Conservation (phyloP, 208 protist species). For the Naegleria lovaniensis region DNA sequence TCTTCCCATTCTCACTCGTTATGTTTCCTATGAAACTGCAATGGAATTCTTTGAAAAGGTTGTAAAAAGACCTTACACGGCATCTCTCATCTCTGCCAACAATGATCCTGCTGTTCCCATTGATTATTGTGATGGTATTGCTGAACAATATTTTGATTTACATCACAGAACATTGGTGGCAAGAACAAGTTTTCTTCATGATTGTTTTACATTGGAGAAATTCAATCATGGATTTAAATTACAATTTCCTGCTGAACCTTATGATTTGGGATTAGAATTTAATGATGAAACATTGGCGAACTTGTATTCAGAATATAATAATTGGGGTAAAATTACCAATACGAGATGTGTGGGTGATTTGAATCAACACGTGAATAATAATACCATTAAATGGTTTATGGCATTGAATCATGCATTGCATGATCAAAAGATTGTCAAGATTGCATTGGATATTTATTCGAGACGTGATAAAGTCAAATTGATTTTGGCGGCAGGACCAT, state of each 20-base stretch:
- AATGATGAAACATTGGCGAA: not conserved
- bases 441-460: constrained; percentile 23
- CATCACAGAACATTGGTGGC: not conserved
- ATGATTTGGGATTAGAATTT: not conserved
- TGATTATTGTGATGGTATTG: not conserved
- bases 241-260: not conserved
- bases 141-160: not conserved
- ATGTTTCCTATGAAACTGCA: not conserved
- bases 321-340: not conserved
- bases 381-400: constrained; percentile 32
- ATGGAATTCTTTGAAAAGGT: not conserved
- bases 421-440: constrained; percentile 23
- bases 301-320: not conserved
- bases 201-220: not conserved
- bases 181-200: not conserved
- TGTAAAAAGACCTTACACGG: not conserved
- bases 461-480: constrained; percentile 27
- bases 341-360: constrained; percentile 19
- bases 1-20: not conserved
- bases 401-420: constrained; percentile 38
- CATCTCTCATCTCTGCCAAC: not conserved
- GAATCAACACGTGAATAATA: constrained; percentile 5
- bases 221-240: not conserved
- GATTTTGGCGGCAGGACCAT: constrained; percentile 49
- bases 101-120: not conserved